Evolutionary conservation across 208 protist species (phyloP).

Genomic region (Zelonia costaricensis): DNA sequence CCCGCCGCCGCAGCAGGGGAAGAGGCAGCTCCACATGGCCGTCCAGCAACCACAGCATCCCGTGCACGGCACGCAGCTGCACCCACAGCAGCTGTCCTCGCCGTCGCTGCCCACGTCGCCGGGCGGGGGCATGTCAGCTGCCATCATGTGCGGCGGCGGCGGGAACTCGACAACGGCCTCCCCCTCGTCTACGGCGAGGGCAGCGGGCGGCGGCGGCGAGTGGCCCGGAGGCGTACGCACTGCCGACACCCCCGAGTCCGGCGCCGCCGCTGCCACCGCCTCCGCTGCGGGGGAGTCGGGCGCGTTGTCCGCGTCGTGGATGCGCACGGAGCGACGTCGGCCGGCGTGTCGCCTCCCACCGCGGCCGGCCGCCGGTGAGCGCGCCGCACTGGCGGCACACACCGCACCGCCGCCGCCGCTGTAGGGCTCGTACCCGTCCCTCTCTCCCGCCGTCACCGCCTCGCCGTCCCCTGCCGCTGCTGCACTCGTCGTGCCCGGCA

Average conservation of each 20-base stretch:
- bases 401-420: no score
- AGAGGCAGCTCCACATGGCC: constrained; percentile 28
- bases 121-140: constrained; percentile 55
- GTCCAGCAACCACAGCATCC: constrained; percentile 23
- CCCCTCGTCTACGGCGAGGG: constrained; percentile 11
- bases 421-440: constrained; percentile 19
- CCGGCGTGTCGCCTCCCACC: neutral
- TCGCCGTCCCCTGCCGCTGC: neutral
- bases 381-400: neutral
- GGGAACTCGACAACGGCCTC: constrained; percentile 62
- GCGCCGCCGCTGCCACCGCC: neutral
- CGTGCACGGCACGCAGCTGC: constrained; percentile 12
- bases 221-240: neutral
- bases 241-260: neutral
- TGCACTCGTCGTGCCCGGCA: neutral
- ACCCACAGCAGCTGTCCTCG: constrained; percentile 27
- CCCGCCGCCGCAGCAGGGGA: constrained; percentile 35
- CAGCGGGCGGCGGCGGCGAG: constrained; percentile 12
- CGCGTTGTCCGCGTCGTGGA: constrained; percentile 1
- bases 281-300: neutral
- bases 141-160: constrained; percentile 45
- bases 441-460: neutral
- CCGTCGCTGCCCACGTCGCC: constrained; percentile 25
- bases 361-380: neutral
- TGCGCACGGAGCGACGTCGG: constrained; percentile 10